phyloP scores from a whole-genome alignment of 768 basidiomycete species.

The Trametes cinnabarina region DNA sequence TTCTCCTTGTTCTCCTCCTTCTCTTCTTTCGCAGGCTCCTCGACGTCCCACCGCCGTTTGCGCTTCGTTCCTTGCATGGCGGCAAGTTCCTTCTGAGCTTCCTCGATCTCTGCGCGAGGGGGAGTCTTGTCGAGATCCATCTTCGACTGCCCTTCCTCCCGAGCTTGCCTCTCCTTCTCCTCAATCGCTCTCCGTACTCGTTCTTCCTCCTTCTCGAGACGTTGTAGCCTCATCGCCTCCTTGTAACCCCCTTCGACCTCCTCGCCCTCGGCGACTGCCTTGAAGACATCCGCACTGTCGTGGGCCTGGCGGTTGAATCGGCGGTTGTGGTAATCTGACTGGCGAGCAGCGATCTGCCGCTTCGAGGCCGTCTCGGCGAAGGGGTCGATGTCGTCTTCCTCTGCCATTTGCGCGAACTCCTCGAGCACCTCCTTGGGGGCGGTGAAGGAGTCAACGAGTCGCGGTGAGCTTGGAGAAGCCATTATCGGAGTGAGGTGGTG shows the following conservation, averaged over 20 bases:
- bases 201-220: conserved; percentile 90
- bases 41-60: conserved; percentile 80
- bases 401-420: conserved; percentile 91
- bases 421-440: conserved; percentile 90
- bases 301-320: conserved; percentile 83
- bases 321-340: conserved; percentile 93
- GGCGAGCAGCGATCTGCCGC: conserved; percentile 89
- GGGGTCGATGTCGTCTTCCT: conserved; percentile 89
- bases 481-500: conserved; percentile 20
- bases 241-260: conserved; percentile 88
- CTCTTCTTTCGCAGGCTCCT: conserved; percentile 45
- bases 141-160: conserved; percentile 69
- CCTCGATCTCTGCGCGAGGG: conserved; percentile 74
- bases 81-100: conserved; percentile 66
- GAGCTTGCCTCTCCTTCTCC: conserved; percentile 79
- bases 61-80: conserved; percentile 58
- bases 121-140: conserved; percentile 93
- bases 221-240: conserved; percentile 90
- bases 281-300: conserved; percentile 78
- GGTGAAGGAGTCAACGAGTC: conserved; percentile 88
- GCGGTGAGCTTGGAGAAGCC: conserved; percentile 36
- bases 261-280: conserved; percentile 61
- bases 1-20: conserved; percentile 62
- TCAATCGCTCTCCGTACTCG: conserved; percentile 82
- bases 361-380: conserved; percentile 91